Evolutionary conservation across 2,329 filamentous ascomycete species (phyloP).

Genomic region (Chaetothyriales sp.): DNA sequence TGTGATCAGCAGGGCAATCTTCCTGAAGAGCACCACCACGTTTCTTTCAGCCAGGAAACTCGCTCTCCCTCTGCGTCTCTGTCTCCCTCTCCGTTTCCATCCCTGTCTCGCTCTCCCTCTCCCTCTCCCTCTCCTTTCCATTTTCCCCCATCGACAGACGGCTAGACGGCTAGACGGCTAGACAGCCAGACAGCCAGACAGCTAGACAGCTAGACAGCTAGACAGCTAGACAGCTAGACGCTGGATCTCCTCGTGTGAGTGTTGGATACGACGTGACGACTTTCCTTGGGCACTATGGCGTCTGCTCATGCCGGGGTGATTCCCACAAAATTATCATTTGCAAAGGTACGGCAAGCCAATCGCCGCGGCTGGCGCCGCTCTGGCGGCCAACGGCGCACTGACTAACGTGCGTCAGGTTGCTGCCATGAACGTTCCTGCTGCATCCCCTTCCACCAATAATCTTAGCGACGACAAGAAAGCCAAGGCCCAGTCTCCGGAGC

Average conservation of each 20-base stretch:
- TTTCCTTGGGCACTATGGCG: conserved; percentile 18
- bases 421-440: conserved; percentile 27
- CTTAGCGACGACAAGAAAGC: conserved; percentile 13
- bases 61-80: conserved; percentile 1
- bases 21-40: conserved; percentile 4
- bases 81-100: background rate
- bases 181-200: too few relatives aligned
- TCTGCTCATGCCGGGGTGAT: conserved; percentile 17
- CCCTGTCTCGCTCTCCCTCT: conserved; percentile 2
- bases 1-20: conserved; percentile 10
- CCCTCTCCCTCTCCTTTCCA: background rate
- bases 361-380: conserved; percentile 2
- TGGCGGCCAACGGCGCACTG: background rate
- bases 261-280: conserved; percentile 19
- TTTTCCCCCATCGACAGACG: conserved; percentile 11
- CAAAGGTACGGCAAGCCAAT: conserved; percentile 45
- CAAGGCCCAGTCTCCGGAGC: background rate
- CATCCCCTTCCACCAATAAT: conserved; percentile 6
- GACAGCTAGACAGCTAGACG: too few relatives aligned
- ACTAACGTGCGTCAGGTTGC: conserved; percentile 27
- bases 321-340: conserved; percentile 53
- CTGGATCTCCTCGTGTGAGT: conserved; percentile 1
- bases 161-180: too few relatives aligned
- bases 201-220: too few relatives aligned
- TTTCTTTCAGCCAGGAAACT: conserved; percentile 4